Percentiles rank a stretch among this genome's conserved stretches.
Conservation (phyloP, 2,329 filamentous ascomycete genomes). For the Tolypocladium inflatum region DNA sequence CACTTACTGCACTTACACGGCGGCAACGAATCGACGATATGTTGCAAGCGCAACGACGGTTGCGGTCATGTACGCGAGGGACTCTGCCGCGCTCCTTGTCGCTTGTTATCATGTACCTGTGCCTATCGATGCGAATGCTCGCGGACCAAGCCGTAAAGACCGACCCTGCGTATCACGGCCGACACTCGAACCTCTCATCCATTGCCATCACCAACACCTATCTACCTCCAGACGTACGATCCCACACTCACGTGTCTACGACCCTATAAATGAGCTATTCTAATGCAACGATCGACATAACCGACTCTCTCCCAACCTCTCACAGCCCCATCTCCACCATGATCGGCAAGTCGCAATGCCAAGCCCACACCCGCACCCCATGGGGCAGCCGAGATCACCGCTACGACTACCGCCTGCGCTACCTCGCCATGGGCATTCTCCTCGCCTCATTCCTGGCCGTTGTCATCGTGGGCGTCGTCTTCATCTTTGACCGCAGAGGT, state of each 20-base stretch:
- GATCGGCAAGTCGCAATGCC: constrained; percentile 16
- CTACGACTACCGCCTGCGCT: constrained; percentile 15
- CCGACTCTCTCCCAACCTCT: not conserved
- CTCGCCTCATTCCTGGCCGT: constrained; percentile 11
- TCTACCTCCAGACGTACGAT: too few relatives aligned
- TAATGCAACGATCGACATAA: not conserved
- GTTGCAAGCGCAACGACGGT: not conserved
- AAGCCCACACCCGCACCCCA: constrained; percentile 17
- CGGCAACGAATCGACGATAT: too few relatives aligned
- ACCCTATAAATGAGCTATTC: too few relatives aligned
- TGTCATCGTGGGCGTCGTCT: constrained; percentile 10
- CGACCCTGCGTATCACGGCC: not conserved
- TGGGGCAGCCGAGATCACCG: constrained; percentile 15
- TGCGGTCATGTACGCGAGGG: too few relatives aligned
- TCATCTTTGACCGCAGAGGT: constrained; percentile 6
- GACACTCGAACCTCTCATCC: too few relatives aligned
- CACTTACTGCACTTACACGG: not conserved
- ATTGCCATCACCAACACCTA: too few relatives aligned
- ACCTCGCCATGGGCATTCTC: constrained; percentile 14
- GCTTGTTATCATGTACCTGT: too few relatives aligned
- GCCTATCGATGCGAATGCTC: too few relatives aligned
- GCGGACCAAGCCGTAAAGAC: not conserved
- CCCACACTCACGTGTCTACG: too few relatives aligned
- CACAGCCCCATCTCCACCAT: constrained; percentile 4
- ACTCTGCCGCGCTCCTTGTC: too few relatives aligned